A percentile compares a stretch with the other conserved stretches of the same genome.
phyloP scores from a whole-genome alignment of 163 green algal species.

The Scenedesmus sp. region DNA sequence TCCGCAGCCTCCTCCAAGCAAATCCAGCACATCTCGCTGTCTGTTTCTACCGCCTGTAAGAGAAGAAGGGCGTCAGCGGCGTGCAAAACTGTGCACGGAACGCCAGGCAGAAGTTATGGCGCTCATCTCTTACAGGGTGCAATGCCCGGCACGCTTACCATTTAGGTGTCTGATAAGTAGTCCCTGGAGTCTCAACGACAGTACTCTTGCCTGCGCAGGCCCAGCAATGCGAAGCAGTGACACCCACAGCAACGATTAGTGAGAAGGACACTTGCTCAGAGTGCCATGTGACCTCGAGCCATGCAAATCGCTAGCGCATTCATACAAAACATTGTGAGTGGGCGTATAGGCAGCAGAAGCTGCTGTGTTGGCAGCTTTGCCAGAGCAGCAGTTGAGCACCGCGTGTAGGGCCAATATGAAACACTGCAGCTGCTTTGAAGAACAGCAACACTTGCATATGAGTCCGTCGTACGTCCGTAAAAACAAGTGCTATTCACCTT shows the following conservation, averaged over 20 bases:
- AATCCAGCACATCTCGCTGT: conserved; percentile 78
- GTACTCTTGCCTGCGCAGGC: neutral
- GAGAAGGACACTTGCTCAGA: neutral
- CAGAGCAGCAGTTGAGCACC: conserved; percentile 14
- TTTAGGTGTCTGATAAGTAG: neutral
- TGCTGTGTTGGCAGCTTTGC: neutral
- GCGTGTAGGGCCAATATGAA: neutral
- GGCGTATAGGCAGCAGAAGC: neutral
- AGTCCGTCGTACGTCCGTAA: too few relatives aligned
- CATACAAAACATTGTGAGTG: neutral
- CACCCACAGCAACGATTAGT: conserved; percentile 38
- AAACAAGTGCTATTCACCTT: neutral
- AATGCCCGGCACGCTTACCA: conserved; percentile 5
- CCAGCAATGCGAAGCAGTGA: neutral
- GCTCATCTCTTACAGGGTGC: neutral
- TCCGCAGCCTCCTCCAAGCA: conserved; percentile 72
- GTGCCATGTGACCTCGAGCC: neutral
- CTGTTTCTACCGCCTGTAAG: conserved; percentile 30
- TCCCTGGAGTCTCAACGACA: neutral
- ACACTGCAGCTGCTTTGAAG: neutral
- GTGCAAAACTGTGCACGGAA: neutral
- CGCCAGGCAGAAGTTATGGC: conserved; percentile 16
- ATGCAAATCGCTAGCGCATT: neutral
- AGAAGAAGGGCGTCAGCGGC: neutral
- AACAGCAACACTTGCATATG: neutral